Percentiles rank a stretch among this genome's conserved stretches.
phyloP scores from a whole-genome alignment of 106 monocot genomes.

The Dioscorea alata region DNA sequence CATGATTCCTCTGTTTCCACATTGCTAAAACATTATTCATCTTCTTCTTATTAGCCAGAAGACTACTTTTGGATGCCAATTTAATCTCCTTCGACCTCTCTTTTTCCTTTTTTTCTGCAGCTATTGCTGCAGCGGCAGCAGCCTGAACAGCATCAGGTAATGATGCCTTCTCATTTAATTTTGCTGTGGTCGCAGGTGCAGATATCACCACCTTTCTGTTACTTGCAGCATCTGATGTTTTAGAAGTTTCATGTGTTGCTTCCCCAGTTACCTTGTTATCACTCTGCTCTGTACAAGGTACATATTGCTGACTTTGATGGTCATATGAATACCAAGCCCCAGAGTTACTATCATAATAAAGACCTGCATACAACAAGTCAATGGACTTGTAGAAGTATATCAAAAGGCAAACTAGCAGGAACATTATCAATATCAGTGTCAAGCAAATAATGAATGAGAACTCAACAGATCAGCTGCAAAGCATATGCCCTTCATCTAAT shows the following conservation, averaged over 20 bases:
- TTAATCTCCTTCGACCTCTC: constrained; percentile 89
- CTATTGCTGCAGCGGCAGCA: constrained; percentile 86
- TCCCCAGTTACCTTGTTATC: constrained; percentile 46
- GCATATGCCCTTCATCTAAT: too few relatives aligned
- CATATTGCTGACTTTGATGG: constrained; percentile 83
- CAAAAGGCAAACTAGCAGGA: too few relatives aligned
- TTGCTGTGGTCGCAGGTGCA: constrained; percentile 76
- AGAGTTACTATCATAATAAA: constrained; percentile 95
- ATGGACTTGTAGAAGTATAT: neutral
- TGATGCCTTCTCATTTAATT: constrained; percentile 62
- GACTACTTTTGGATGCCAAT: constrained; percentile 79
- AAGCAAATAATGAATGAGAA: too few relatives aligned
- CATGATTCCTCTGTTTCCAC: constrained; percentile 98
- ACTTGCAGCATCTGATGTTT: constrained; percentile 44
- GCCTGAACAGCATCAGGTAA: constrained; percentile 89
- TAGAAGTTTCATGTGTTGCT: constrained; percentile 32
- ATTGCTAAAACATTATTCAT: constrained; percentile 93
- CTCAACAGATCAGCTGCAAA: too few relatives aligned
- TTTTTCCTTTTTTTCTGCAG: constrained; percentile 95
- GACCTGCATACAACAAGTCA: constrained; percentile 45
- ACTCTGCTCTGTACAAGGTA: constrained; percentile 74
- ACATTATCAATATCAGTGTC: too few relatives aligned
- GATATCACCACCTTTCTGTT: constrained; percentile 87
- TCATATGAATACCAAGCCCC: constrained; percentile 95
- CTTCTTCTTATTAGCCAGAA: constrained; percentile 95